These are phyloP conservation scores for Lunasporangiospora selenospora DNA, from an alignment of 192 early-diverging fungal species.

Conservation along the genomic window DNA sequence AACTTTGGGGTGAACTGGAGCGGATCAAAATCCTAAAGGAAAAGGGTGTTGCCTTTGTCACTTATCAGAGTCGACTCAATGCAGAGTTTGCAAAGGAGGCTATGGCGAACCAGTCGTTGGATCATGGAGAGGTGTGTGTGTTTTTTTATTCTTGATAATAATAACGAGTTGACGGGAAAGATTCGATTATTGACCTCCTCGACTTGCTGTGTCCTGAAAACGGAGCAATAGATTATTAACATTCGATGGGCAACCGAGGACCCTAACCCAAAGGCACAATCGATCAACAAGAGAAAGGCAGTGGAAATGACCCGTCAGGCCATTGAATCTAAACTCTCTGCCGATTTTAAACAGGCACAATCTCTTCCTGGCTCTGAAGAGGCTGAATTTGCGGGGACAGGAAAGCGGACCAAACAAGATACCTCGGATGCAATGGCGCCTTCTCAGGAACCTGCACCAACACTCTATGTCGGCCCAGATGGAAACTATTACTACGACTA, in stretches of 20 bases:
- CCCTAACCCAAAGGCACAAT: constrained; percentile 68
- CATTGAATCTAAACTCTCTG: constrained; percentile 63
- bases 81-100: constrained; percentile 94
- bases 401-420: constrained; percentile 1
- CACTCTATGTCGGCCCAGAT: constrained; percentile 19
- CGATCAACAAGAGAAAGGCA: constrained; percentile 62
- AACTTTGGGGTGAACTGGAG: constrained; percentile 80
- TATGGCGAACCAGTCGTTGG: constrained; percentile 82
- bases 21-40: constrained; percentile 68
- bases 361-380: constrained; percentile 32
- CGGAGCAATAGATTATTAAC: constrained; percentile 50
- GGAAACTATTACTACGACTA: constrained; percentile 47
- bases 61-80: constrained; percentile 68
- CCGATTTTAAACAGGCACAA: constrained; percentile 33
- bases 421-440: too few species aligned
- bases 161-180: not conserved
- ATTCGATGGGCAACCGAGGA: constrained; percentile 88
- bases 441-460: not conserved
- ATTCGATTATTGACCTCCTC: not conserved
- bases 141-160: not conserved
- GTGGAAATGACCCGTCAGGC: constrained; percentile 63
- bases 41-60: constrained; percentile 86
- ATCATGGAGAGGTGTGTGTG: constrained; percentile 72
- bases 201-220: not conserved
- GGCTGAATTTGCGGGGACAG: not conserved